A percentile compares a stretch with the other conserved stretches of the same genome.
Evolutionary conservation across 805 yeast genomes (phyloP).

Genomic region (Priceomyces medius): DNA sequence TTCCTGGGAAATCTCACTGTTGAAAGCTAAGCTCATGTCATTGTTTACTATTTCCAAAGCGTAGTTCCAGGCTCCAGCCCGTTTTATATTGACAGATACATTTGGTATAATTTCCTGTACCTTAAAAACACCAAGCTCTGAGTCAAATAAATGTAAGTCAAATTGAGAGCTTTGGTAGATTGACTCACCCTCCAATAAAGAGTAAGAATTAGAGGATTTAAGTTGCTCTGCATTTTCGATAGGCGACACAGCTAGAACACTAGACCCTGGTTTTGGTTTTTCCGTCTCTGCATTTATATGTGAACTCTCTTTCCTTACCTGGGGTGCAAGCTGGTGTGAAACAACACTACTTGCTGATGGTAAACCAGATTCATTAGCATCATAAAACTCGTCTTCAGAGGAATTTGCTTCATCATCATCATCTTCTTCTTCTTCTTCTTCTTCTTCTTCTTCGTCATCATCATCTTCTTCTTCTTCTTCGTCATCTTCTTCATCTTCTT

Average conservation of each 20-base stretch:
- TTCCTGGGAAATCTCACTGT: conserved; percentile 31
- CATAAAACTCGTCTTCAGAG: conserved; percentile 13
- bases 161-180: conserved; percentile 23
- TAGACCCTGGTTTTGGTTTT: too few species aligned
- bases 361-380: conserved; percentile 9
- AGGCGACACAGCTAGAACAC: neutral
- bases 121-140: conserved; percentile 47
- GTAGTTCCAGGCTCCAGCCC: conserved; percentile 50
- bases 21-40: conserved; percentile 9
- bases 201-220: neutral
- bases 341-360: too few species aligned
- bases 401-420: conserved; percentile 14
- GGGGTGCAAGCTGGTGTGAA: too few species aligned
- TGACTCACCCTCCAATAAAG: neutral
- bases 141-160: conserved; percentile 59
- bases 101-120: conserved; percentile 33
- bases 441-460: conserved; percentile 8
- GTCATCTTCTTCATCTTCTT: conserved; percentile 12
- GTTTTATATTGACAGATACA: conserved; percentile 36
- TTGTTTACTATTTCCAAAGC: conserved; percentile 45
- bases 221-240: neutral
- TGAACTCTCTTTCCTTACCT: too few species aligned
- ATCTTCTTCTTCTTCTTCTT: neutral
- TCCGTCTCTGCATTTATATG: too few species aligned
- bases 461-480: conserved; percentile 10